Base-by-base conservation (phyloP, 2,329 filamentous ascomycete species). In the Geosmithia morbida region DNA sequence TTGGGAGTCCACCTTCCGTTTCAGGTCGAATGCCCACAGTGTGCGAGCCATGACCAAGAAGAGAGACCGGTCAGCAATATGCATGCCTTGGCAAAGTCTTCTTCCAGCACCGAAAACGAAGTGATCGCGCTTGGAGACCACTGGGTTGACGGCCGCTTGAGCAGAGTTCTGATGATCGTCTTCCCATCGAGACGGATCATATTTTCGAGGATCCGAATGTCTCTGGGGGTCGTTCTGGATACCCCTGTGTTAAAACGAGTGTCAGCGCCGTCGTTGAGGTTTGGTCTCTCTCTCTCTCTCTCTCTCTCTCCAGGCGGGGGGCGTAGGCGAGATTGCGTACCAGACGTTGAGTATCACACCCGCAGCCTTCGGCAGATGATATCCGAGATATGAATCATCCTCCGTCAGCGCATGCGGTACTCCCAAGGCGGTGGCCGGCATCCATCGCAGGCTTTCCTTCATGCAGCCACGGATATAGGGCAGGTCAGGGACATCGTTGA, bases 61-160 rank as follows among this genome's bases (percentile, higher is more conserved):
- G n/a, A 75, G 52, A 14, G 62, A 66, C 3, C 67, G 66, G 48
- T 72, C 69, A 0, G 72, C 72, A 2, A 79, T 61, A 47, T 77
- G 71, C 29, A 75, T 73, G 0, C 76, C 77, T 5, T 71, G 74
- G 56, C 77, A 81, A 43, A 79, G 66, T 19, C 77, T 64, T 10
- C 75, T 64, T 1, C 75, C 75, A 7, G 69, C 70, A 26, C 76
- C 75, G 47, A 77, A 80, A 0, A 64, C 66, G 55, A 74, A 77
- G 7, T 71, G 66, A 46, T 76, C 74, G 11, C 72, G 63, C 54
- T 74, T 65, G 0, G 59, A 56, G 0, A 59, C 57, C 47, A 69
- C 65, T 0, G 62, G 51, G 33, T 46, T 48, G 39, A 43, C 43
- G 17, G 51, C 46, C 4, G 48, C 26, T 67, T 63, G 61, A 11